Evolutionary conservation across 208 protist genomes (phyloP), one percentile per base, ranked within the genome.

Genomic region (Leishmania tropica): DNA sequence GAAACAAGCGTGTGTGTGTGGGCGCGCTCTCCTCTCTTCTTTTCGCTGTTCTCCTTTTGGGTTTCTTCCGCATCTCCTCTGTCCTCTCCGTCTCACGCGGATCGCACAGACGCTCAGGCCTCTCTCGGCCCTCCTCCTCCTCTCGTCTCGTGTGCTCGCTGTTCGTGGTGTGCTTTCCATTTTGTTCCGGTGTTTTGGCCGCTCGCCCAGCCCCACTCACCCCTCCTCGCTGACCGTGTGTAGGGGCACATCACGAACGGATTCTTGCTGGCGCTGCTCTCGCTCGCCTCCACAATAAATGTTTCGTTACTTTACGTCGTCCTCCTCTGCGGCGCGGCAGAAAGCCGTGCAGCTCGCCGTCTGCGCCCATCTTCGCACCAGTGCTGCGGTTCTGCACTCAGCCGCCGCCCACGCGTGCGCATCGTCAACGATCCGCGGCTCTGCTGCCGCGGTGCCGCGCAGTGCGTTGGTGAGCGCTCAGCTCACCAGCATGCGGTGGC

Each of bases 41-140:
- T 31, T 64, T 7, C 21, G 72, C 48, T 60, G 8, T 74, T 81
- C 74, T 0, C 13, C 75, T 73, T 75, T 82, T 77, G 37, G 56
- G 24, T 11, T 7, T 75, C 31, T 62, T 80, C 67, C 80, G 56
- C 24, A 40, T 80, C 70, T 81, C 47, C 85, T 70, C 85, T 48
- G 56, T 60, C 75, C 28, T 84, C 17, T 53, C 48, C 79, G 58
- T 75, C 51, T 83, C 64, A 67, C 60, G 31, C 28, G 31, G 31
- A 28, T 10, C 60, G 1, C 28, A 54, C 17, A 54, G 51, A 54
- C 15, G 17, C 2, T 1, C 51, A 54, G 6, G 24, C 67, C 19
- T 28, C 67, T 11, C 67, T 72, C 35, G 19, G 37, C 70, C 5
- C 70, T 31, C 3, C 70, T 28, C 68, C 40, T 75, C 3, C 70